A percentile compares a stretch with the other conserved stretches of the same genome.
Evolutionary conservation across 306 rosid genomes (phyloP).

Genomic region (Cucumis hystrix): DNA sequence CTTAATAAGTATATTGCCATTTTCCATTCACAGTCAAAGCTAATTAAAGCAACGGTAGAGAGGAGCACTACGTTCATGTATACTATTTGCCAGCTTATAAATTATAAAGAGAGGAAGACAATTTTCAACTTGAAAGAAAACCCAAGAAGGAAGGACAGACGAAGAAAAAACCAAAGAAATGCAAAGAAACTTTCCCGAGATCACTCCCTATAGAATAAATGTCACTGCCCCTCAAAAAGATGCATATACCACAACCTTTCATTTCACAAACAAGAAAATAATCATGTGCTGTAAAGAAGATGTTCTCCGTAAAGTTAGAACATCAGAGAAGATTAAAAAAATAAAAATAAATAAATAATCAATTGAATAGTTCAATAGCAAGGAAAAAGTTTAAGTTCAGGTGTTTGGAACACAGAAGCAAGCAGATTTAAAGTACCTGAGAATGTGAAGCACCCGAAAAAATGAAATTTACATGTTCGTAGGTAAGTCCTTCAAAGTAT

Average conservation of each 20-base stretch:
- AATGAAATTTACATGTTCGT: conserved; percentile 94
- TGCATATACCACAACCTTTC: neutral
- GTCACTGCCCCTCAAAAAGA: neutral
- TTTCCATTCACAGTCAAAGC: neutral
- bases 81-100: neutral
- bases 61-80: neutral
- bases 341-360: neutral
- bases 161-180: neutral
- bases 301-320: neutral
- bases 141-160: neutral
- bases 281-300: neutral
- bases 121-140: neutral
- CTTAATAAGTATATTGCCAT: neutral
- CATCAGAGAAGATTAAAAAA: neutral
- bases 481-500: conserved; percentile 90
- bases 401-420: neutral
- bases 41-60: neutral
- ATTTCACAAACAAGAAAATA: neutral
- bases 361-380: neutral
- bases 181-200: neutral
- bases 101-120: neutral
- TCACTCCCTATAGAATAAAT: neutral
- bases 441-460: conserved; percentile 84
- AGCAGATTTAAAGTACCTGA: conserved; percentile 49
- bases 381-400: neutral